These are phyloP conservation scores for Ceratobasidium sp. DNA, from an alignment of 1,284 basidiomycete genomes.

Conservation along the genomic window DNA sequence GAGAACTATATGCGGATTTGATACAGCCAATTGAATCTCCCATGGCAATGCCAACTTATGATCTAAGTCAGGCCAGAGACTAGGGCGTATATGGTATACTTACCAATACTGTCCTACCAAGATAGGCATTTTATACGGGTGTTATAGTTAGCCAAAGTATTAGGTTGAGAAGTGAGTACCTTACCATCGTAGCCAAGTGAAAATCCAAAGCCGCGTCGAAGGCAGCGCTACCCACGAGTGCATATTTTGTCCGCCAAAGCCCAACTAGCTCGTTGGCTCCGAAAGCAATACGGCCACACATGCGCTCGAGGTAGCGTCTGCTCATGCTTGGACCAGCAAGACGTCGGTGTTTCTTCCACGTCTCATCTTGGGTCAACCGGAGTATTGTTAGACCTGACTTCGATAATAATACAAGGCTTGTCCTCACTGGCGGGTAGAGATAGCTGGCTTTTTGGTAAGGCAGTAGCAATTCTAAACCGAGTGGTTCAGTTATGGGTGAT, in stretches of 20 bases:
- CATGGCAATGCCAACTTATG: slow-evolving; percentile 16
- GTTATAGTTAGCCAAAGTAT: background rate
- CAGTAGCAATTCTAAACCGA: no score
- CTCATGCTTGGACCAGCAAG: slow-evolving; percentile 32
- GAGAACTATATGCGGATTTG: slow-evolving; percentile 4
- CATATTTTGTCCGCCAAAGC: slow-evolving; percentile 2
- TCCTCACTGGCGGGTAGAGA: no score
- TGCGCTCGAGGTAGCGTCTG: slow-evolving; percentile 17
- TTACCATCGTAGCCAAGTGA: slow-evolving; percentile 19
- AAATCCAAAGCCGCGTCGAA: slow-evolving; percentile 18
- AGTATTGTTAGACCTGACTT: background rate
- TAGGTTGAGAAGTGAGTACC: background rate
- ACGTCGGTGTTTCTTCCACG: slow-evolving; percentile 28
- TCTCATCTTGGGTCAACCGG: background rate
- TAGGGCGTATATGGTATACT: no score
- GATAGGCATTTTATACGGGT: background rate
- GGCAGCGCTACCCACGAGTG: background rate
- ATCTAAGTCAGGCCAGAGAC: background rate
- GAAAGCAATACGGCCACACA: slow-evolving; percentile 12
- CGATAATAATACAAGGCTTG: background rate
- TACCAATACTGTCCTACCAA: slow-evolving; percentile 24
- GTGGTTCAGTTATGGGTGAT: slow-evolving; percentile 17
- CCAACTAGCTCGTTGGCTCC: slow-evolving; percentile 10
- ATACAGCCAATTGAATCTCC: background rate
- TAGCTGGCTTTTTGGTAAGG: no score